These are phyloP conservation scores for Starmerella apis DNA, from an alignment of 805 yeast species.

Conservation along the genomic window DNA sequence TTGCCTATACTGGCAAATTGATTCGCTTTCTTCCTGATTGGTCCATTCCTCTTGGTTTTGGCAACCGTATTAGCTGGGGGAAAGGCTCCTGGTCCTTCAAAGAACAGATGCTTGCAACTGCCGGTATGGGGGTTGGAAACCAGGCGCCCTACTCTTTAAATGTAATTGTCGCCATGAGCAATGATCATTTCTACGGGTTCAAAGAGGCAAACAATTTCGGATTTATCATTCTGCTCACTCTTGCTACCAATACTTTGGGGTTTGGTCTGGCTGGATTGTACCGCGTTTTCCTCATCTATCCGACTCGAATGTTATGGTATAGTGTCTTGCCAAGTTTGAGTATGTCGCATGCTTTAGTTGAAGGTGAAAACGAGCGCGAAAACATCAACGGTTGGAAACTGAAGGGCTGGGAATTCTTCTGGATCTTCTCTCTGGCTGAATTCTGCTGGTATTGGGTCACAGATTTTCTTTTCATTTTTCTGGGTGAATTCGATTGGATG, in stretches of 20 bases:
- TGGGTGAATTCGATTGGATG: constrained; percentile 54
- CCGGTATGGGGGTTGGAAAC: constrained; percentile 24
- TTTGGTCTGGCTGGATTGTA: constrained; percentile 56
- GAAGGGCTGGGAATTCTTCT: constrained; percentile 42
- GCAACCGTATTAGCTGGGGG: constrained; percentile 31
- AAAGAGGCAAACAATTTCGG: constrained; percentile 33
- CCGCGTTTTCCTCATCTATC: constrained; percentile 48
- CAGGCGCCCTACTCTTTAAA: constrained; percentile 25
- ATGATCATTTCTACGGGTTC: constrained; percentile 24
- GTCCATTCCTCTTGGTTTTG: constrained; percentile 12
- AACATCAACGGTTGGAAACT: constrained; percentile 50
- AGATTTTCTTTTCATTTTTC: constrained; percentile 52
- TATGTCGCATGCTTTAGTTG: constrained; percentile 40
- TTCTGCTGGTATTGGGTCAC: constrained; percentile 30
- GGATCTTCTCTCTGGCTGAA: constrained; percentile 35
- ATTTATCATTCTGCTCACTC: constrained; percentile 44
- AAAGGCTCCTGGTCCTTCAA: constrained; percentile 43
- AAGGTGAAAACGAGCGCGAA: neutral
- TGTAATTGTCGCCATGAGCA: constrained; percentile 30
- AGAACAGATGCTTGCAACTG: constrained; percentile 17
- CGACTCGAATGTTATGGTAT: constrained; percentile 46
- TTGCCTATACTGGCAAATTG: constrained; percentile 48
- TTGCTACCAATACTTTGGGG: constrained; percentile 53
- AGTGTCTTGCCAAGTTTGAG: constrained; percentile 41
- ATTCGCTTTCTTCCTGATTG: constrained; percentile 27